Evolutionary conservation across 805 yeast species (phyloP).

Genomic region (Hermanozyma aechmeae): DNA sequence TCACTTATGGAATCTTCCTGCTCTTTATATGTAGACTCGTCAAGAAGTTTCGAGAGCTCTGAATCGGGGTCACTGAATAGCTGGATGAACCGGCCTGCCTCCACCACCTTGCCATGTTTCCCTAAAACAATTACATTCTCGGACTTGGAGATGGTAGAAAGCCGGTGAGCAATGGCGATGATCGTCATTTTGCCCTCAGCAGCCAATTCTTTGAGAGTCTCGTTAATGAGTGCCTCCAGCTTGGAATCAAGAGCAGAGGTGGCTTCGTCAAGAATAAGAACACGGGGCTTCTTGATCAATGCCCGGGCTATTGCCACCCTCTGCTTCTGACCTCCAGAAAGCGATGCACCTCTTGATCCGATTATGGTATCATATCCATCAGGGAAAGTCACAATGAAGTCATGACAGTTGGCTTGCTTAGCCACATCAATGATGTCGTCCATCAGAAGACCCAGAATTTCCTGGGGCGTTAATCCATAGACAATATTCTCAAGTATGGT

Average conservation of each 20-base stretch:
- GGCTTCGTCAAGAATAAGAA: constrained; percentile 61
- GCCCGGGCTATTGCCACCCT: constrained; percentile 72
- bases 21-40: constrained; percentile 20
- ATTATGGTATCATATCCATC: constrained; percentile 52
- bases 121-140: constrained; percentile 35
- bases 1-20: constrained; percentile 13
- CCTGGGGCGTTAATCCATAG: constrained; percentile 37
- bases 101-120: constrained; percentile 31
- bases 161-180: constrained; percentile 35
- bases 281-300: constrained; percentile 53
- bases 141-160: constrained; percentile 36
- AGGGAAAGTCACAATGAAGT: constrained; percentile 45
- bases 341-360: constrained; percentile 46
- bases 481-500: constrained; percentile 46
- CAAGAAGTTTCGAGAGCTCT: constrained; percentile 31
- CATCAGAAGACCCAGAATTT: constrained; percentile 25
- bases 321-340: constrained; percentile 75
- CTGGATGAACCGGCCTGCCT: constrained; percentile 31
- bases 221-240: constrained; percentile 38
- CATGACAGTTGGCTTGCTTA: constrained; percentile 49
- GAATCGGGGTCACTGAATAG: constrained; percentile 32
- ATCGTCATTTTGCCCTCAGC: constrained; percentile 32
- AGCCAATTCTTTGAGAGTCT: constrained; percentile 28
- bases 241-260: constrained; percentile 52
- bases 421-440: constrained; percentile 36